These are phyloP conservation scores for Cladochytrium replicatum DNA, from an alignment of 192 early-diverging fungal genomes.

Conservation along the genomic window DNA sequence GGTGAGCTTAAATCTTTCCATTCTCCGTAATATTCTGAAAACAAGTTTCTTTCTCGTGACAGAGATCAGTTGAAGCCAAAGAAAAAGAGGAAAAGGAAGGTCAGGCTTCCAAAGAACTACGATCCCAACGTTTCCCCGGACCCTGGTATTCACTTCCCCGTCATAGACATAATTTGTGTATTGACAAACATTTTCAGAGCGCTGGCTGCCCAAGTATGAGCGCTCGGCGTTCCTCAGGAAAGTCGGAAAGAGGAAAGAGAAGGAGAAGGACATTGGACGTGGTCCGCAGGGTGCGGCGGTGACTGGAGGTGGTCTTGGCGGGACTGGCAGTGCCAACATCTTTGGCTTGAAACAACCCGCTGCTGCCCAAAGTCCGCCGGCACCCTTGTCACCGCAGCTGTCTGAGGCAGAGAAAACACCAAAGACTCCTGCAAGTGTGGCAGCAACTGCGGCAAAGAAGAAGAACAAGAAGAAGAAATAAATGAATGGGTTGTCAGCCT, in stretches of 20 bases:
- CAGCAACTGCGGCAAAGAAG: not conserved
- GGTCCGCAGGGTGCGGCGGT: slow-evolving; percentile 56
- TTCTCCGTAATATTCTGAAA: too few species aligned
- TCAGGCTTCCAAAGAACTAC: slow-evolving; percentile 45
- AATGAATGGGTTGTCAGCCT: not conserved
- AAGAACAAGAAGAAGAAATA: slow-evolving; percentile 18
- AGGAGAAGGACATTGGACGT: slow-evolving; percentile 46
- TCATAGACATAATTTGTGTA: not conserved
- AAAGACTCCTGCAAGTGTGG: not conserved
- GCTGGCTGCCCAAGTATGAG: slow-evolving; percentile 63
- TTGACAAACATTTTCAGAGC: slow-evolving; percentile 26
- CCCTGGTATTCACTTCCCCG: slow-evolving; percentile 23
- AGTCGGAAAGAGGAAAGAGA: slow-evolving; percentile 36
- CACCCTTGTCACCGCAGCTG: not conserved
- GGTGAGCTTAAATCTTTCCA: too few species aligned
- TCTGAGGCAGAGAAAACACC: not conserved
- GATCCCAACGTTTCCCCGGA: slow-evolving; percentile 41
- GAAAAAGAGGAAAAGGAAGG: slow-evolving; percentile 47
- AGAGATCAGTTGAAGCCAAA: too few species aligned
- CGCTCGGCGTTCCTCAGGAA: slow-evolving; percentile 29
- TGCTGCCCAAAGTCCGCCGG: too few species aligned
- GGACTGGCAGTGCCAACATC: slow-evolving; percentile 65
- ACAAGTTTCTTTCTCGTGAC: too few species aligned
- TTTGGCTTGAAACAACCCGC: slow-evolving; percentile 39
- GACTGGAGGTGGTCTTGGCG: slow-evolving; percentile 50